Percentiles rank a stretch among this genome's conserved stretches.
Evolutionary conservation across 176 grass and related monocot genomes (phyloP).

Genomic region (Hyparrhenia diplandra): DNA sequence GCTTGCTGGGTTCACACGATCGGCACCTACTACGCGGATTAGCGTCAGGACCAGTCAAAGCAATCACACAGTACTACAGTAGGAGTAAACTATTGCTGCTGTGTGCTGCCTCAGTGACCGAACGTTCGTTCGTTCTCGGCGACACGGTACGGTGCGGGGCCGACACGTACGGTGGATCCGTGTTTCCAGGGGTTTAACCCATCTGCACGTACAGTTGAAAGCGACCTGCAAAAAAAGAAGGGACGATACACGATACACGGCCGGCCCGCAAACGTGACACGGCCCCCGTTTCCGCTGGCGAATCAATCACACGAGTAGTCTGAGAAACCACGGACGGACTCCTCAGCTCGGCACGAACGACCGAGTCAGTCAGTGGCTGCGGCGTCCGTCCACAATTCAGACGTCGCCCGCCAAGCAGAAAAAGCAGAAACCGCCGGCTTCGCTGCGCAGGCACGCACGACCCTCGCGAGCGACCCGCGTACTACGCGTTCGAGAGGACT

Average conservation of each 20-base stretch:
- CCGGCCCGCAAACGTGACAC: too few relatives aligned
- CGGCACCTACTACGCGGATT: not conserved
- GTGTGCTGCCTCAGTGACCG: not conserved
- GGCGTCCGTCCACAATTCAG: not conserved
- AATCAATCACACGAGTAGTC: too few relatives aligned
- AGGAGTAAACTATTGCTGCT: not conserved
- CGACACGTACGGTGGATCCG: conserved; percentile 12
- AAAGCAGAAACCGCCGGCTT: not conserved
- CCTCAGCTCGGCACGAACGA: not conserved
- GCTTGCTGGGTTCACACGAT: not conserved
- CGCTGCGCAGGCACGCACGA: not conserved
- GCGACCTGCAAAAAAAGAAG: not conserved
- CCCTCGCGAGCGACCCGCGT: not conserved
- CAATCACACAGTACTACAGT: too few relatives aligned
- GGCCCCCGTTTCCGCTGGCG: not conserved
- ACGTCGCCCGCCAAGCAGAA: not conserved
- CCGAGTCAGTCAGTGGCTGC: not conserved
- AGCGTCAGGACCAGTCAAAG: not conserved
- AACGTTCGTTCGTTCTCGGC: conserved; percentile 1
- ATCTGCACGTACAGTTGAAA: not conserved
- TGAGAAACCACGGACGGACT: not conserved
- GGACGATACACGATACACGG: too few relatives aligned
- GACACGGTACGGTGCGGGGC: not conserved
- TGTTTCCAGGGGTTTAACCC: not conserved
- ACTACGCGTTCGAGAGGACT: not conserved